phyloP scores from a whole-genome alignment of 208 protist genomes.

The Leishmania tropica region DNA sequence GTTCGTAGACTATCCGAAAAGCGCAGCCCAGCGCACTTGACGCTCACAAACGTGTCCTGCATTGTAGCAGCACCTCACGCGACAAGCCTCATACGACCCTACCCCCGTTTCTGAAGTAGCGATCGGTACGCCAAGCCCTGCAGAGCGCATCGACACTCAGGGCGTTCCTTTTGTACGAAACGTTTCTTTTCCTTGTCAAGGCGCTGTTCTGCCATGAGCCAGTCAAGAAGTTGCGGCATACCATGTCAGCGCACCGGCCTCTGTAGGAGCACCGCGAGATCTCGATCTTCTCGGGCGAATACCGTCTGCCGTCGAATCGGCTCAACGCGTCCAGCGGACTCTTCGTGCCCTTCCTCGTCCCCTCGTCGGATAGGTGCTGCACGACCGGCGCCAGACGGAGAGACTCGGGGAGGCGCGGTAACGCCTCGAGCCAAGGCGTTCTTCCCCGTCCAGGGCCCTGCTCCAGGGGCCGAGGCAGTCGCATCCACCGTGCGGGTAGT shows the following conservation, averaged over 20 bases:
- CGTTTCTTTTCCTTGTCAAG: too few species aligned
- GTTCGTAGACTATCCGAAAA: not conserved
- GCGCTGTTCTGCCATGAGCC: not conserved
- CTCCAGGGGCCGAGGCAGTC: not conserved
- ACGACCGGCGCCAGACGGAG: not conserved
- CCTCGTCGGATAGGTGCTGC: not conserved
- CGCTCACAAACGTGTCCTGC: not conserved
- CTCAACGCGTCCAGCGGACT: not conserved
- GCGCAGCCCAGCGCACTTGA: not conserved
- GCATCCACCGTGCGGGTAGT: not conserved
- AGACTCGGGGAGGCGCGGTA: not conserved
- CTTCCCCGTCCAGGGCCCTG: not conserved
- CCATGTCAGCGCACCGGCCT: not conserved
- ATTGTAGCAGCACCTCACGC: not conserved
- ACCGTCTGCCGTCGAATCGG: not conserved
- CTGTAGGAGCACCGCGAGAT: not conserved
- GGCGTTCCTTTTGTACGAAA: not conserved
- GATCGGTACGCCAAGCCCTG: not conserved
- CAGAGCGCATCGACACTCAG: not conserved
- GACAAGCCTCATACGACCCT: too few species aligned
- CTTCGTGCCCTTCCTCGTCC: not conserved
- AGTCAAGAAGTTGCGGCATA: not conserved
- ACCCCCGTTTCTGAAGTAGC: not conserved
- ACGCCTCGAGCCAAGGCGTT: not conserved
- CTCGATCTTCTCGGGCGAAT: not conserved